Conservation (phyloP, 352 stramenopile species). For the Phytopythium mirpurense region DNA sequence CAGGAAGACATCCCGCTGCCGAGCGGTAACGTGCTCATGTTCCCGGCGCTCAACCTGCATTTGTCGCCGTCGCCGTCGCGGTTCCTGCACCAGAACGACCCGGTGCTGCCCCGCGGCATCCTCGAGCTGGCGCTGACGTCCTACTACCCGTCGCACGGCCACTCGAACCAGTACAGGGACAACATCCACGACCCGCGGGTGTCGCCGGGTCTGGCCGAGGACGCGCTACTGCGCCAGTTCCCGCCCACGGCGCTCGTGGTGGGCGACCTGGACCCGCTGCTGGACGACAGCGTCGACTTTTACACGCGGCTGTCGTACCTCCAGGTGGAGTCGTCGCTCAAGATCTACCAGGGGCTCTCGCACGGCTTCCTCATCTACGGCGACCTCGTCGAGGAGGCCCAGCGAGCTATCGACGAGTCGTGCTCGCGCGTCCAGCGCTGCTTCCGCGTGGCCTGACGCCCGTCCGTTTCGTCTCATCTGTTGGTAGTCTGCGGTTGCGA, state of each 20-base stretch:
- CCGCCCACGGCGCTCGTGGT: conserved; percentile 81
- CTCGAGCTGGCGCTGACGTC: conserved; percentile 77
- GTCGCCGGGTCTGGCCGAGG: conserved; percentile 72
- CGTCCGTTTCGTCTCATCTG: too few species aligned
- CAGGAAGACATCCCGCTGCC: conserved; percentile 66
- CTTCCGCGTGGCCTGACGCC: conserved; percentile 28
- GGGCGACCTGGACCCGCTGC: conserved; percentile 77
- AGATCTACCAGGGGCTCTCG: conserved; percentile 80
- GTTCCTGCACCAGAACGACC: conserved; percentile 86
- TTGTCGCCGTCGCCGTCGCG: conserved; percentile 82
- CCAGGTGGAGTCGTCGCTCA: conserved; percentile 70
- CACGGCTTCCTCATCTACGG: conserved; percentile 88
- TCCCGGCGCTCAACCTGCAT: conserved; percentile 87
- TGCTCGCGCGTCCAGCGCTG: conserved; percentile 73
- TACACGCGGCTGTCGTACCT: conserved; percentile 81
- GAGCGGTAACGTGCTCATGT: conserved; percentile 83
- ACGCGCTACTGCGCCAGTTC: conserved; percentile 69
- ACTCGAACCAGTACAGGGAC: conserved; percentile 84
- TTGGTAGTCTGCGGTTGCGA: too few species aligned
- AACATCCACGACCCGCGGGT: conserved; percentile 88
- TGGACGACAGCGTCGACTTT: conserved; percentile 90
- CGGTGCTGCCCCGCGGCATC: conserved; percentile 75
- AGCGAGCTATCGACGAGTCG: conserved; percentile 77
- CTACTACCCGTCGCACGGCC: conserved; percentile 80
- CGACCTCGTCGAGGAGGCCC: conserved; percentile 71